phyloP scores from a whole-genome alignment of 164 flowering plant genomes.

The Warburgia ugandensis region DNA sequence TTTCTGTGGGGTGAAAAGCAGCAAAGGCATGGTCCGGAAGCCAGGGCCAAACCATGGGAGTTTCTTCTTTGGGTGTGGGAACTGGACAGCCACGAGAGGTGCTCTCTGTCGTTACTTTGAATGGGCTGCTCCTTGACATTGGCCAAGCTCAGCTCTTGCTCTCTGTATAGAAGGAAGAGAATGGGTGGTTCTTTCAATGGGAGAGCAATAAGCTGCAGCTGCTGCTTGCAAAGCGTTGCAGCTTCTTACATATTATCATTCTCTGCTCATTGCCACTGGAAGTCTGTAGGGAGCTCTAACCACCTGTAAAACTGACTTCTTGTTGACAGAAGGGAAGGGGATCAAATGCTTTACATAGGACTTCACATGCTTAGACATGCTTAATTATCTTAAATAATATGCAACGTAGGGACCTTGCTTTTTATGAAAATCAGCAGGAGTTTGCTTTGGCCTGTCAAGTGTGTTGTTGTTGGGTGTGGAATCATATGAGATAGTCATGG shows the following conservation, averaged over 20 bases:
- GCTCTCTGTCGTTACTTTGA: conserved; percentile 67
- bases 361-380: conserved; percentile 26
- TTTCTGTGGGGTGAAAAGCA: conserved; percentile 72
- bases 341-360: conserved; percentile 15
- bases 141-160: not conserved
- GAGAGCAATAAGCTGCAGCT: conserved; percentile 10
- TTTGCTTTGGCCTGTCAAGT: no score
- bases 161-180: conserved; percentile 11
- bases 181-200: conserved; percentile 9
- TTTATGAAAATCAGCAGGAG: no score
- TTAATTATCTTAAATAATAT: conserved; percentile 26
- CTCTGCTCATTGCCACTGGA: conserved; percentile 4
- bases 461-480: no score
- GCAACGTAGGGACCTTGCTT: conserved; percentile 7
- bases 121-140: conserved; percentile 49
- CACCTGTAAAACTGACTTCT: conserved; percentile 37
- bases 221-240: conserved; percentile 10
- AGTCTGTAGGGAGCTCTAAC: conserved; percentile 19
- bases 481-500: no score
- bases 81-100: conserved; percentile 73
- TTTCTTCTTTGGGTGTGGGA: conserved; percentile 88
- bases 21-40: conserved; percentile 45
- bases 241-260: conserved; percentile 7
- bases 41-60: conserved; percentile 84
- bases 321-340: conserved; percentile 20